Evolutionary conservation across 2,329 filamentous ascomycete genomes (phyloP).

Genomic region (Thelonectria olida): DNA sequence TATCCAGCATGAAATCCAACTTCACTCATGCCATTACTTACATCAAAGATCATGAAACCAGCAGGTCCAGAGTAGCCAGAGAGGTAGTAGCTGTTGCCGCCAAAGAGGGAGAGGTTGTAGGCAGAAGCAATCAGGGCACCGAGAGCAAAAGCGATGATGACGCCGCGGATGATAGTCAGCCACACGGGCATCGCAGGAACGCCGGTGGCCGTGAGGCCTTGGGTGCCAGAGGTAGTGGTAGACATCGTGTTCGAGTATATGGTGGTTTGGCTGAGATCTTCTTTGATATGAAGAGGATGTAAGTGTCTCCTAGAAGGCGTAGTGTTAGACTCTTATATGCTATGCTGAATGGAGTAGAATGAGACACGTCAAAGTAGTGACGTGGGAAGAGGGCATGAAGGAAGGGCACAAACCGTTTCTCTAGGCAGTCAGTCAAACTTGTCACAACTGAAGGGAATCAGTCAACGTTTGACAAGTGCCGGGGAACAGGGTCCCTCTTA

Average conservation of each 20-base stretch:
- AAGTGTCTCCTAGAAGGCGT: background rate
- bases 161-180: slow-evolving; percentile 49
- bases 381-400: background rate
- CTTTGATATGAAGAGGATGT: slow-evolving; percentile 4
- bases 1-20: slow-evolving; percentile 2
- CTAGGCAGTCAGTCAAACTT: background rate
- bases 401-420: background rate
- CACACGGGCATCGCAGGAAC: slow-evolving; percentile 48
- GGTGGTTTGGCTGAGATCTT: background rate
- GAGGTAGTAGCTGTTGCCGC: slow-evolving; percentile 31
- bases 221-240: slow-evolving; percentile 15
- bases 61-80: slow-evolving; percentile 45
- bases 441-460: background rate
- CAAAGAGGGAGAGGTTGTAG: slow-evolving; percentile 50
- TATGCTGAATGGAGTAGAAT: background rate
- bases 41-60: slow-evolving; percentile 58
- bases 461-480: background rate
- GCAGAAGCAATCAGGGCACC: slow-evolving; percentile 51
- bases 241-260: slow-evolving; percentile 13
- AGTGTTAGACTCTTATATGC: background rate
- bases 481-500: slow-evolving; percentile 1
- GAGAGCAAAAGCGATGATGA: slow-evolving; percentile 51
- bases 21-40: slow-evolving; percentile 46
- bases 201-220: slow-evolving; percentile 48
- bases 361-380: too few species aligned